Percentiles rank a stretch among this genome's conserved stretches.
Evolutionary conservation across 164 flowering plant species (phyloP).

Genomic region (Dillenia suffruticosa): DNA sequence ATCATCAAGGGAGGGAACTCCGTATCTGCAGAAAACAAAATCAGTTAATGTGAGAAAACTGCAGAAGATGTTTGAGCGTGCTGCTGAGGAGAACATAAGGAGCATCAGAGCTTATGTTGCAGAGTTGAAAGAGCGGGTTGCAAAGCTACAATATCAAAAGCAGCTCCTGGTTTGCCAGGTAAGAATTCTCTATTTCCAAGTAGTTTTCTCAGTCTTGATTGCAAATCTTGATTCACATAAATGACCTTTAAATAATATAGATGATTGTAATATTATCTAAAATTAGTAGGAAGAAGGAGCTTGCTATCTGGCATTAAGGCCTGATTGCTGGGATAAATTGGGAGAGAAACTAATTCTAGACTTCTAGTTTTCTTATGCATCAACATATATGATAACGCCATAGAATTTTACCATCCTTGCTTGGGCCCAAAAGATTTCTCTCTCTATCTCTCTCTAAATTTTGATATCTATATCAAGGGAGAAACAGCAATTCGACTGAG

Average conservation of each 20-base stretch:
- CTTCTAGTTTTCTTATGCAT: no score
- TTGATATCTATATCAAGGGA: no score
- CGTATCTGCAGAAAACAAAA: slow-evolving; percentile 28
- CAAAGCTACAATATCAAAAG: slow-evolving; percentile 86
- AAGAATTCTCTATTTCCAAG: slow-evolving; percentile 3
- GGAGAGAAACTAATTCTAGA: no score
- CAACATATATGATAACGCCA: no score
- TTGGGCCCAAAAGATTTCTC: no score
- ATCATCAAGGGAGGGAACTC: slow-evolving; percentile 53
- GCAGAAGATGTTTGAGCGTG: slow-evolving; percentile 80
- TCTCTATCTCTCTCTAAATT: no score
- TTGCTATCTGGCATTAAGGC: no score
- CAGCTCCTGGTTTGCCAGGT: slow-evolving; percentile 92
- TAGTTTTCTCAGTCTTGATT: not conserved
- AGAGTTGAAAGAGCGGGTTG: slow-evolving; percentile 78
- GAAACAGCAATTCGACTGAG: no score
- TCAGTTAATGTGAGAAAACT: slow-evolving; percentile 72
- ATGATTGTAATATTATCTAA: no score
- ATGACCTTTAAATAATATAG: not conserved
- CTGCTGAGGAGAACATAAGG: slow-evolving; percentile 79
- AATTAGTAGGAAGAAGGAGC: no score
- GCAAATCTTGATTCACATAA: not conserved
- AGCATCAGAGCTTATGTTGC: slow-evolving; percentile 76
- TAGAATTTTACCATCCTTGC: no score
- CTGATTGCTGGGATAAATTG: no score